Evolutionary conservation across 75 land plant species (phyloP), one percentile per base, ranked within the genome.

Genomic region (Azolla pinnata): DNA sequence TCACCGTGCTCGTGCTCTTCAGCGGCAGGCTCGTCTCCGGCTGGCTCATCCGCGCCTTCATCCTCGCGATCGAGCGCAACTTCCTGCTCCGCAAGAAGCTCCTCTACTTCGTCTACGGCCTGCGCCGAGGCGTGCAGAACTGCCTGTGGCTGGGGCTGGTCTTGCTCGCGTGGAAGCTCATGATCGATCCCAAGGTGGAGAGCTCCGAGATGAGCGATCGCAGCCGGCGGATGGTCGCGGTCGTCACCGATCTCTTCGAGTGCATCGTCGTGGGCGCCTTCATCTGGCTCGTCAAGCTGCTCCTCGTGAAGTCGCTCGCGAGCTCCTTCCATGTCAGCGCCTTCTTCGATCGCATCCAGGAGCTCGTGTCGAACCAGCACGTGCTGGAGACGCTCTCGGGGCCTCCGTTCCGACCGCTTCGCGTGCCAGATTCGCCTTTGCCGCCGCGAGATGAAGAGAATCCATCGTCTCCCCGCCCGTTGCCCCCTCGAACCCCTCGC

Each of bases 21-120:
- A 81, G 85, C 57, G 97, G 97, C 12, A 66, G 93, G 7, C 70
- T 90, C 24, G 76, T 87, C 0, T 87, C 97, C 0, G 93, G 92
- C 10, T 90, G 97, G 97, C 64, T 60, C 17, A 79, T 84, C 33
- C 62, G 88, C 1, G n/a, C 79, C 1, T 32, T 65, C 0, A 88
- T 90, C n/a, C 83, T 84, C 66, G 60, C 79, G 42, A 62, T 87
- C 2, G 93, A 87, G 71, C 60, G 80, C 14, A 90, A 81, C 40
- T 90, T 90, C 40, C 18, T 87, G 17, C 63, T 87, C 14, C 58
- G 93, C 3, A 87, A 87, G 54, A 38, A 87, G 27, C 72, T 90
- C 0, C 51, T 90, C 20, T 90, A 90, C 63, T 90, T 90, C 44
- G 97, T 83, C 2, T 90, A 90, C 33, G 97, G 85, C 2, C 31